A percentile compares a stretch with the other conserved stretches of the same genome.
These are phyloP conservation scores for Metschnikowia cubensis DNA, from an alignment of 805 yeast species.

Conservation along the genomic window DNA sequence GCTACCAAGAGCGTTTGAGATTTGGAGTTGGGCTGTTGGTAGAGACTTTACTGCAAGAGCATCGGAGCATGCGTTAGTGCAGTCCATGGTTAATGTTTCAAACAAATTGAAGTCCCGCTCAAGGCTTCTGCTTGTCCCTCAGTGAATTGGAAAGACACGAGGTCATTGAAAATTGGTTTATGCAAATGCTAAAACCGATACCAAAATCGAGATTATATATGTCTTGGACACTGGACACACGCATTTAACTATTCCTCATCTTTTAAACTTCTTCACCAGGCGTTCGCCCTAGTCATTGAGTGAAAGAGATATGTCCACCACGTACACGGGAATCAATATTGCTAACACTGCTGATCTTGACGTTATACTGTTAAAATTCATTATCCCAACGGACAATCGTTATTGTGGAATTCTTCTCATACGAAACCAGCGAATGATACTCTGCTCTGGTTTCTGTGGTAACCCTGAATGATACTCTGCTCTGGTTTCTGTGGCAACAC, in stretches of 20 bases:
- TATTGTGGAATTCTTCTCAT: too few relatives aligned
- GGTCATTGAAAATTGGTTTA: slow-evolving; percentile 62
- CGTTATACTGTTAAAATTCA: too few relatives aligned
- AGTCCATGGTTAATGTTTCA: slow-evolving; percentile 39
- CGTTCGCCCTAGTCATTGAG: slow-evolving; percentile 32
- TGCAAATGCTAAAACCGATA: slow-evolving; percentile 21
- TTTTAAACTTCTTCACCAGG: slow-evolving; percentile 52
- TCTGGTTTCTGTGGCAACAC: too few relatives aligned
- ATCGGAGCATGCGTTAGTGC: slow-evolving; percentile 15
- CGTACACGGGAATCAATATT: too few relatives aligned
- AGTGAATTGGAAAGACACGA: slow-evolving; percentile 70
- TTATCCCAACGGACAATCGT: too few relatives aligned
- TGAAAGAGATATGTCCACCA: slow-evolving; percentile 40
- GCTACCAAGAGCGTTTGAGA: slow-evolving; percentile 50
- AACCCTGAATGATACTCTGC: too few relatives aligned
- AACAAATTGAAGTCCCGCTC: slow-evolving; percentile 66
- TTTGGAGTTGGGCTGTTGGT: slow-evolving; percentile 71
- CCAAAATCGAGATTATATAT: slow-evolving; percentile 57
- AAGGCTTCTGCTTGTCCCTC: slow-evolving; percentile 57
- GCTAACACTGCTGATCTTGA: too few relatives aligned
- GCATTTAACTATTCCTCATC: slow-evolving; percentile 63
- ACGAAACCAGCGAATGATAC: too few relatives aligned
- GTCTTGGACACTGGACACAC: slow-evolving; percentile 83
- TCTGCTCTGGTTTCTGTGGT: too few relatives aligned
- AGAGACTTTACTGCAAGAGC: slow-evolving; percentile 15